Base-by-base conservation (phyloP, 139 green algal species). In the Nannochloris sp. region DNA sequence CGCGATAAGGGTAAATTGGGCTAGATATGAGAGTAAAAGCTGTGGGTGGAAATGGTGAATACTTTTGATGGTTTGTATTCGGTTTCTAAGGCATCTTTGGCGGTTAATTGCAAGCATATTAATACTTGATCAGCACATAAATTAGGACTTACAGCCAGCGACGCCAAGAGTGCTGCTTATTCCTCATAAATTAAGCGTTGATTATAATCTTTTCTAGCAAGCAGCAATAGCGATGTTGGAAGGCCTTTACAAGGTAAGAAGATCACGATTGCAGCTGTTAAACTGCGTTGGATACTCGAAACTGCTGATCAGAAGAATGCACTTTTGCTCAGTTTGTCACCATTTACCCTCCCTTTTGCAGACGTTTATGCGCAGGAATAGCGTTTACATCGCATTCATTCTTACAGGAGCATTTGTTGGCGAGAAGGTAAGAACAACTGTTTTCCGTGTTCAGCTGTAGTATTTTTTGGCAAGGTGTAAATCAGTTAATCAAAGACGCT, bases 321-420 rank as follows among this genome's bases (percentile, higher is more conserved):
- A n/a, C 42, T n/a, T 51, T 19, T 19, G 42, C 42, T 51, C 42
- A n/a, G 42, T 19, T 51, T n/a, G n/a, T n/a, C n/a, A n/a, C n/a
- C n/a, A n/a, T n/a, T n/a, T n/a, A n/a, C n/a, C 38, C 32, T 4
- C 32, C 12, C 27, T 35, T 19, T 4, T 72, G 61, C 62, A 80
- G 73, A 67, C 63, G 5, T 58, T 80, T 31, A 51, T 80, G 32
- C 55, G 67, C 12, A 54, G 73, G 30, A 80, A 80, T 47, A 69
- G 54, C 42, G 55, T 80, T 14, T 80, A 80, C 38, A 29, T 80
- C 2, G 73, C 42, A 5, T 60, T 73, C 25, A 71, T 80, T 19
- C 48, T 80, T 24, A 54, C 33, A 9, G 73, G 73, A 31, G 73
- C 73, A 4, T 72, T 73, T 36, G 34, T 61, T 9, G 73, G 73